Evolutionary conservation across 2,329 filamentous ascomycete species (phyloP).

Genomic region (Scorias spongiosa): DNA sequence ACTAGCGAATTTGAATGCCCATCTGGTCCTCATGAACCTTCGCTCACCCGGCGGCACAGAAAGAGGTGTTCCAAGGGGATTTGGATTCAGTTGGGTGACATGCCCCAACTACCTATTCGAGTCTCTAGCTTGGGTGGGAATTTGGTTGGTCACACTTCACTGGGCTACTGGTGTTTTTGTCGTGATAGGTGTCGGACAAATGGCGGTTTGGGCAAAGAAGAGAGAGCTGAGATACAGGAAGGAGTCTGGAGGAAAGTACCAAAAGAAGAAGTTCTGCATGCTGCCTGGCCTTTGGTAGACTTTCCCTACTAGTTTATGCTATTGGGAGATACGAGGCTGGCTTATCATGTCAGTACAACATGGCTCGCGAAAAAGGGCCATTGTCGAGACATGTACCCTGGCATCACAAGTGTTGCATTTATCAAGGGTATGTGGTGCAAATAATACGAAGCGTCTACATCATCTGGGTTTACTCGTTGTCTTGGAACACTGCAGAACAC

Average conservation of each 20-base stretch:
- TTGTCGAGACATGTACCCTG: too few relatives aligned
- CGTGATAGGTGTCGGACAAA: slow-evolving; percentile 55
- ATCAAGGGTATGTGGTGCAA: too few relatives aligned
- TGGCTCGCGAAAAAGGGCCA: too few relatives aligned
- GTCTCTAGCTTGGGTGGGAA: slow-evolving; percentile 67
- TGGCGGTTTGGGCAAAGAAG: slow-evolving; percentile 76
- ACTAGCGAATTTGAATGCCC: slow-evolving; percentile 63
- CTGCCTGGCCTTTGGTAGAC: slow-evolving; percentile 57
- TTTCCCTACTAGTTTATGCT: too few relatives aligned
- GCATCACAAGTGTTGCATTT: too few relatives aligned
- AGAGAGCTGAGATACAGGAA: slow-evolving; percentile 84
- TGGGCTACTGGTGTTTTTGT: slow-evolving; percentile 67
- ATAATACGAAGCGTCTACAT: too few relatives aligned
- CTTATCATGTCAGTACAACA: too few relatives aligned
- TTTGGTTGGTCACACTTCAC: slow-evolving; percentile 66
- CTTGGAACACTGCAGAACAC: too few relatives aligned
- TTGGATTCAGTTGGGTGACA: slow-evolving; percentile 75
- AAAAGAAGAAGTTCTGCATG: slow-evolving; percentile 79
- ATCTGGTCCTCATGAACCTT: slow-evolving; percentile 63
- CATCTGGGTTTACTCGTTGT: too few relatives aligned
- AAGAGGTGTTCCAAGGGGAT: slow-evolving; percentile 71
- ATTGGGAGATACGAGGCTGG: too few relatives aligned
- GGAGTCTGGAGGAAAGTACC: slow-evolving; percentile 86
- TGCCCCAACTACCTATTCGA: slow-evolving; percentile 98
- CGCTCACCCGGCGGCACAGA: slow-evolving; percentile 68